A percentile compares a stretch with the other conserved stretches of the same genome.
These are phyloP conservation scores for Phytopythium helicoides DNA, from an alignment of 352 stramenopile genomes.

Conservation along the genomic window DNA sequence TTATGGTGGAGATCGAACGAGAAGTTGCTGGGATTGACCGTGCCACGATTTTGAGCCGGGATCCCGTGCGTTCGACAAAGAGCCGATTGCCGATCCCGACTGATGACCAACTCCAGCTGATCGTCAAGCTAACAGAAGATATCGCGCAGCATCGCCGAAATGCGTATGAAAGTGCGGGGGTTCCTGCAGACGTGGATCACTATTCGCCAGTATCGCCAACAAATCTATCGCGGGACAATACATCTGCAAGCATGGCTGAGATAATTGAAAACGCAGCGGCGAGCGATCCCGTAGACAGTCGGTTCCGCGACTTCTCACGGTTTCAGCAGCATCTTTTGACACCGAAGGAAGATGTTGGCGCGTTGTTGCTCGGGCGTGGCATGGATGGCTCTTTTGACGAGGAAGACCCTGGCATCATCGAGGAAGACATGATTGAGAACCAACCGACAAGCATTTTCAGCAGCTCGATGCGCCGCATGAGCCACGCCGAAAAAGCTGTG, in stretches of 20 bases:
- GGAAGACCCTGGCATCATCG: conserved; percentile 38
- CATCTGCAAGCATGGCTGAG: conserved; percentile 15
- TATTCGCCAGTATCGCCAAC: conserved; percentile 40
- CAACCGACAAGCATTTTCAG: conserved; percentile 77
- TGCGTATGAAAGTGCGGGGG: conserved; percentile 29
- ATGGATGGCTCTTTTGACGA: conserved; percentile 42
- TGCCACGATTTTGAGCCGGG: conserved; percentile 56
- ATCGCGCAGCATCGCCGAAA: conserved; percentile 63
- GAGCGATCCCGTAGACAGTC: conserved; percentile 49
- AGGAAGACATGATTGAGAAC: conserved; percentile 65
- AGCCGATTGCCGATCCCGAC: conserved; percentile 74
- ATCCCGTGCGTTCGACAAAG: conserved; percentile 41
- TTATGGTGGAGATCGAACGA: conserved; percentile 87
- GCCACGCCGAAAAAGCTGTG: conserved; percentile 75
- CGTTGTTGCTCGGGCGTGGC: conserved; percentile 37
- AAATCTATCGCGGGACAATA: neutral
- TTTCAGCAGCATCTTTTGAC: conserved; percentile 88
- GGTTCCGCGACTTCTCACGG: conserved; percentile 81
- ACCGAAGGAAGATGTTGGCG: conserved; percentile 60
- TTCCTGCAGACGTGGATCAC: conserved; percentile 20
- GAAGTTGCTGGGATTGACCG: conserved; percentile 75
- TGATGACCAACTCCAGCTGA: conserved; percentile 83
- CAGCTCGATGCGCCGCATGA: conserved; percentile 67
- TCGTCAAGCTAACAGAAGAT: conserved; percentile 75
- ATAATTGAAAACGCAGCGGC: conserved; percentile 14